Conservation (phyloP, 306 rosid genomes). For the Medicago arabica region DNA sequence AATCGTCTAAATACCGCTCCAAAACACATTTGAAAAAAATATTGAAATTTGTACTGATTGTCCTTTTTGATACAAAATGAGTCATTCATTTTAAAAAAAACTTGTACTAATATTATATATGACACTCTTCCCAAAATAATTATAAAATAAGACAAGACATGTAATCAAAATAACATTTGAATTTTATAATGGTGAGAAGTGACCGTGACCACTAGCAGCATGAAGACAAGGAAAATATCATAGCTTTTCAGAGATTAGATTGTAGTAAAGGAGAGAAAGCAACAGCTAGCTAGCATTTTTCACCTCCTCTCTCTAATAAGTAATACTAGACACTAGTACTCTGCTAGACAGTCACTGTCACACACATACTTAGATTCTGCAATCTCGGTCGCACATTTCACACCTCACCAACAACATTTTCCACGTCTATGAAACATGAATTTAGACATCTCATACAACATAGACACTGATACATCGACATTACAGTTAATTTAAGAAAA, state of each 20-base stretch:
- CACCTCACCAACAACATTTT: neutral
- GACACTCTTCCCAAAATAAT: too few relatives aligned
- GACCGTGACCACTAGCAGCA: constrained; percentile 3
- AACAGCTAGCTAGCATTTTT: constrained; percentile 13
- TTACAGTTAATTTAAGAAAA: too few relatives aligned
- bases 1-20: too few relatives aligned
- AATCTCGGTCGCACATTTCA: neutral
- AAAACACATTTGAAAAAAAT: too few relatives aligned
- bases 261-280: constrained; percentile 28
- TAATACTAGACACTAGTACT: too few relatives aligned
- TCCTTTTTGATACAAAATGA: too few relatives aligned
- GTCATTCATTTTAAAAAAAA: too few relatives aligned
- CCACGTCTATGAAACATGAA: neutral
- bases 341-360: constrained; percentile 24
- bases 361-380: neutral
- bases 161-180: constrained; percentile 10
- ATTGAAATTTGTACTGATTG: too few relatives aligned
- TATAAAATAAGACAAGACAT: neutral
- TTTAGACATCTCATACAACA: too few relatives aligned
- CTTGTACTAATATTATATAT: too few relatives aligned
- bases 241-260: constrained; percentile 45
- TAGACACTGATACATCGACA: too few relatives aligned
- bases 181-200: neutral
- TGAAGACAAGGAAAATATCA: constrained; percentile 36
- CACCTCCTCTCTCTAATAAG: neutral